Percentiles rank a stretch among this genome's conserved stretches.
Evolutionary conservation across 495 filamentous ascomycete genomes (phyloP).

Genomic region (Trichoderma gamsii): DNA sequence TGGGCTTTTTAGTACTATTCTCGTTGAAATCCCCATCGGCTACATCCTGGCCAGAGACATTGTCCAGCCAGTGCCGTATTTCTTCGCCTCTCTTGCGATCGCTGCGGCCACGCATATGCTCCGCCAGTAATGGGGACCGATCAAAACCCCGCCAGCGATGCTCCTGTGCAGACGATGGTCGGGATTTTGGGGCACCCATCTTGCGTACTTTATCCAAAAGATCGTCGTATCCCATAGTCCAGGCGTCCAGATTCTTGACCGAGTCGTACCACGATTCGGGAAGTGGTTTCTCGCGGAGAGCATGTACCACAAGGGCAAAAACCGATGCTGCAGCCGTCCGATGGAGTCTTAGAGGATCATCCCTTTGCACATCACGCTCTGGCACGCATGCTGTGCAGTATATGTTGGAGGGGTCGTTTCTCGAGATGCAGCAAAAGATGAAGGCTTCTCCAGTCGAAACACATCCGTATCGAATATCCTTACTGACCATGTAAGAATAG

Average conservation of each 20-base stretch:
- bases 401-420: conserved; percentile 32
- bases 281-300: conserved; percentile 31
- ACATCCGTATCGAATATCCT: conserved; percentile 38
- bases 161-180: not conserved
- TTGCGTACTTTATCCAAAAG: conserved; percentile 28
- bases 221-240: conserved; percentile 36
- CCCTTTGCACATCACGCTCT: conserved; percentile 31
- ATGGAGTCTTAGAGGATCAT: conserved; percentile 31
- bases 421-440: conserved; percentile 42
- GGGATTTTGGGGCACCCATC: conserved; percentile 21
- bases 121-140: not conserved
- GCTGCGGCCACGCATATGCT: not conserved
- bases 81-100: not conserved
- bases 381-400: conserved; percentile 38
- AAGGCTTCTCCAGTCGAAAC: conserved; percentile 42
- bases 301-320: conserved; percentile 43
- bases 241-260: conserved; percentile 26
- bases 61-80: not conserved
- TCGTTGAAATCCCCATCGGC: conserved; percentile 4
- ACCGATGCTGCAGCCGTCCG: conserved; percentile 42
- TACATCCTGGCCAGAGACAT: not conserved
- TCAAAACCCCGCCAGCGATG: not conserved
- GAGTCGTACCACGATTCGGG: conserved; percentile 37
- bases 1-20: conserved; percentile 15
- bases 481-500: conserved; percentile 45